Evolutionary conservation across 2,329 filamentous ascomycete genomes (phyloP), one percentile per base, ranked within the genome.

Genomic region (Myriosclerotinia duriaeana): DNA sequence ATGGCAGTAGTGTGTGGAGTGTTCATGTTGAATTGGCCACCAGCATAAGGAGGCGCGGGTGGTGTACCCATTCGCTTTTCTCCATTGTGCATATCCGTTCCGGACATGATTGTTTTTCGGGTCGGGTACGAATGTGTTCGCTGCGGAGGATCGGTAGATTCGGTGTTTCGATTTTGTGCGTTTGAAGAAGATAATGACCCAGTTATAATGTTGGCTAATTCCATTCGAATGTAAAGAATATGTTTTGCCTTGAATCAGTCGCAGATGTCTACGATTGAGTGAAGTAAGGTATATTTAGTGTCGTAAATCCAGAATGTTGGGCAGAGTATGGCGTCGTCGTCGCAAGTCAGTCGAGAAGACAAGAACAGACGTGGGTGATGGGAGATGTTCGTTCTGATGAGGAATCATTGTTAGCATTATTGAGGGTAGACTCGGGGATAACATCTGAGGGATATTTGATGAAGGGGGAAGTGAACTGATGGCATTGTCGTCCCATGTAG

Each of bases 41-140:
- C 68, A 36, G 58, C 63, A 70, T 72, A 72, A 50, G 64, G 58
- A 56, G 69, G 67, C 42, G 65, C 22, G 58, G 74, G 73, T 63
- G 75, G 75, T 66, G 76, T 76, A 66, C 68, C 68, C 69, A 72
- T 72, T 66, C 74, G 69, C 20, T 72, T 68, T 30, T 70, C 70
- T 54, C 59, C 69, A 68, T 62, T 70, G 59, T 69, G 68, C 58
- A 66, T 70, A 66, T 73, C 69, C 69, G 71, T 72, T 15, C 67
- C 71, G 55, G 70, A 65, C 71, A 63, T 66, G 36, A 72, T 74
- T 71, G 71, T 70, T 61, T 72, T 69, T 66, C 69, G 71, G 69
- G 72, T 74, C 58, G 72, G 71, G 68, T 73, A 71, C 58, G 71
- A 70, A 64, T 71, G 70, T 65, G 65, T 67, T 58, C 63, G 64